phyloP scores from a whole-genome alignment of 257 asterid genomes.

The Gentiana dahurica region DNA sequence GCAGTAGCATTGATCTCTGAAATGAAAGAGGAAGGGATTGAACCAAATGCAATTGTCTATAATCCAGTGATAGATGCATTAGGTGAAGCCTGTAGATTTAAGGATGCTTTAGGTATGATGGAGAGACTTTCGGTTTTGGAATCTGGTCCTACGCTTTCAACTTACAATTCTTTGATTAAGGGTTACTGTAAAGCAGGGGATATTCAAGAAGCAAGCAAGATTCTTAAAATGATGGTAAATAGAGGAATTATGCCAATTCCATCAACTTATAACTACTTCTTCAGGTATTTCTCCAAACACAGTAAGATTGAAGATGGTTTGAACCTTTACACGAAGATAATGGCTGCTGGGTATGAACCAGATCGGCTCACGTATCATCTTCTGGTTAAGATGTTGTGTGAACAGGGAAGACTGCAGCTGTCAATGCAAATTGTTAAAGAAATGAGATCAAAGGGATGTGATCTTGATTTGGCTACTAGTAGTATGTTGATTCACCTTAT shows the following conservation, averaged over 20 bases:
- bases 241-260: slow-evolving; percentile 43
- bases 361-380: slow-evolving; percentile 69
- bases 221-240: slow-evolving; percentile 57
- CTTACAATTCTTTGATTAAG: slow-evolving; percentile 73
- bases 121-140: slow-evolving; percentile 56
- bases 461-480: slow-evolving; percentile 67
- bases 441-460: slow-evolving; percentile 68
- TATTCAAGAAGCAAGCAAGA: slow-evolving; percentile 53
- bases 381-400: slow-evolving; percentile 66
- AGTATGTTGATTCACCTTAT: slow-evolving; percentile 70
- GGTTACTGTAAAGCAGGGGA: slow-evolving; percentile 92
- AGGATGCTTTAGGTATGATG: slow-evolving; percentile 67
- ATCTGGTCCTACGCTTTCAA: slow-evolving; percentile 67
- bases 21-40: slow-evolving; percentile 49
- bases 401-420: slow-evolving; percentile 37
- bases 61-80: slow-evolving; percentile 73
- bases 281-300: slow-evolving; percentile 47
- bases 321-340: slow-evolving; percentile 51
- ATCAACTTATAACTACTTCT: slow-evolving; percentile 65
- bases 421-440: slow-evolving; percentile 37
- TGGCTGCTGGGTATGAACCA: slow-evolving; percentile 48
- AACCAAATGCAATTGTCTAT: slow-evolving; percentile 60
- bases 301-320: slow-evolving; percentile 61
- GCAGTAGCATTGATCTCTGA: slow-evolving; percentile 52
- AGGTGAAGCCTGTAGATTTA: slow-evolving; percentile 77